Evolutionary conservation across 495 filamentous ascomycete genomes (phyloP), one percentile per base, ranked within the genome.

Genomic region (Articulospora tetracladia): DNA sequence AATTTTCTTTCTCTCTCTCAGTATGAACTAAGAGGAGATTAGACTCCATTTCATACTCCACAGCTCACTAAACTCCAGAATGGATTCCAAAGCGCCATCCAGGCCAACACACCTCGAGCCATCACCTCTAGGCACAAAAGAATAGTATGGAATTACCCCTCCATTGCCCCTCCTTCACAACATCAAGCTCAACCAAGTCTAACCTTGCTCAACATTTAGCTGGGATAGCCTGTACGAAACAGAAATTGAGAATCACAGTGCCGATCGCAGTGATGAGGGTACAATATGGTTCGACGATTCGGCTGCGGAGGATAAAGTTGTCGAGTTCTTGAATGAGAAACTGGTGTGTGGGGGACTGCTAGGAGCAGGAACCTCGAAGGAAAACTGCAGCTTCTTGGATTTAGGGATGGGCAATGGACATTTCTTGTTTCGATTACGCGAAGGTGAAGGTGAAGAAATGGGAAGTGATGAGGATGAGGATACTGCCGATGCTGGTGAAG

Each of bases 371-470:
- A 36, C 58, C 1, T 24, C 20, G 8, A 54, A 25, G 36, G 28
- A 53, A 2, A 66, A 63, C 49, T 61, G 58, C 19, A 60, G 50
- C 32, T 64, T 96, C 53, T 78, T 97, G 0, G 83, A 86, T 64
- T 68, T 98, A 0, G 94, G 94, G 0, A 97, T 91, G 0, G 94
- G 94, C 0, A 98, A 97, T 74, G 94, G 94, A 1, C 88, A 91
- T 66, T 81, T 97, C 67, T 77, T 97, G 2, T 93, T 94, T 61
- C 76, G 84, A n/a, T n/a, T n/a, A n/a, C n/a, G 20, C 74, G 98
- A 13, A 70, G 83, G 23, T 86, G 86, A 47, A 76, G 80, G 70
- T 2, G 44, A n/a, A 86, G 48, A 44, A 32, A 4, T 32, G 39
- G 76, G 79, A 70, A 4, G 41, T 19, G 66, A 66, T 17, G 71